phyloP scores from a whole-genome alignment of 2,329 filamentous ascomycete species.

The Aspergillus terreus region DNA sequence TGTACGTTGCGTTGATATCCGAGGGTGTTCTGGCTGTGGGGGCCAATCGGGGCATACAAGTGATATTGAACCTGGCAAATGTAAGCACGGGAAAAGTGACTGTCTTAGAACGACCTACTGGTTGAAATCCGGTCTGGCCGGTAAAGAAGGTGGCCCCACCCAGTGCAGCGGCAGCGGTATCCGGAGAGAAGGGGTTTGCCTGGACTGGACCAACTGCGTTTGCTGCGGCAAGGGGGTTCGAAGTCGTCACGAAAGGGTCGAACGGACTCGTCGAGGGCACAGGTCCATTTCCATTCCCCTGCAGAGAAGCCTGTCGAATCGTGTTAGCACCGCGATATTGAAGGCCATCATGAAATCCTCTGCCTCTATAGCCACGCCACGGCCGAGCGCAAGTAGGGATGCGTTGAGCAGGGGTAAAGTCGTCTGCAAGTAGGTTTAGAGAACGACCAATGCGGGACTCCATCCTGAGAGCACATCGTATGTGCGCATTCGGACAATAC shows the following conservation, averaged over 20 bases:
- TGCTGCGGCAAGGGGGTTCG: constrained; percentile 51
- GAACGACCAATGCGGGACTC: not conserved
- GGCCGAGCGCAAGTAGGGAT: not conserved
- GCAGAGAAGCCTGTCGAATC: constrained; percentile 28
- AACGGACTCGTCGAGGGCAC: constrained; percentile 51
- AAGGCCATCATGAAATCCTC: not conserved
- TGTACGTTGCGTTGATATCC: constrained; percentile 83
- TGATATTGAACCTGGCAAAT: constrained; percentile 74
- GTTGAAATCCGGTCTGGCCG: constrained; percentile 55
- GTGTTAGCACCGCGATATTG: constrained; percentile 15
- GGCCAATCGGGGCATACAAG: constrained; percentile 81
- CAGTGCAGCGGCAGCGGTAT: constrained; percentile 53
- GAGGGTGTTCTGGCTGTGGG: constrained; percentile 74
- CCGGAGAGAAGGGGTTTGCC: constrained; percentile 75
- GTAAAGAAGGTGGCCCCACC: constrained; percentile 64
- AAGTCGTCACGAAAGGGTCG: constrained; percentile 63
- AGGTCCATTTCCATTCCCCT: constrained; percentile 48
- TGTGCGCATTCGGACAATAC: too few relatives aligned
- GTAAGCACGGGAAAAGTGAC: not conserved
- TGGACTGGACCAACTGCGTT: constrained; percentile 44
- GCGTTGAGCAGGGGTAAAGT: not conserved
- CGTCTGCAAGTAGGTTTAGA: not conserved
- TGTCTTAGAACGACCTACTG: constrained; percentile 45
- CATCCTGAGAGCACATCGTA: not conserved
- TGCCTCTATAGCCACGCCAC: not conserved